These are phyloP conservation scores for Elaeis oleifera DNA, from an alignment of 202 grass and related monocot species.

Conservation along the genomic window DNA sequence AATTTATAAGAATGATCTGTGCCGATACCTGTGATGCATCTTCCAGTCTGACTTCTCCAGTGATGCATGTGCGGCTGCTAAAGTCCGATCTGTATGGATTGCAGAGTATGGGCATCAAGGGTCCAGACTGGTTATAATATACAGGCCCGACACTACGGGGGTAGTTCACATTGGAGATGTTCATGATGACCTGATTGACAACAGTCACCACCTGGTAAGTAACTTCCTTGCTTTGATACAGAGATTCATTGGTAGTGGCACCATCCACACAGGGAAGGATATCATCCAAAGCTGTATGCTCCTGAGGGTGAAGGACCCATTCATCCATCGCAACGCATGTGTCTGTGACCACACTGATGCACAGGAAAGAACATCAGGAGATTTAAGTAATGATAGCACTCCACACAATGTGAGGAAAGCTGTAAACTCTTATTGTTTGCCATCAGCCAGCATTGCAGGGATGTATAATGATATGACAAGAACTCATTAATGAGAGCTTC, in stretches of 20 bases:
- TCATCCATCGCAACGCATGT: constrained; percentile 75
- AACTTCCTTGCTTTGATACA: constrained; percentile 57
- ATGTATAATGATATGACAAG: too few species aligned
- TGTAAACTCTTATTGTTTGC: too few species aligned
- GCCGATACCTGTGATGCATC: constrained; percentile 24
- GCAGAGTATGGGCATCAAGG: constrained; percentile 57
- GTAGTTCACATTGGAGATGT: constrained; percentile 49
- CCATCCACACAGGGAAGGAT: constrained; percentile 81
- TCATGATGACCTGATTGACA: constrained; percentile 49
- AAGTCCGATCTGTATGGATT: constrained; percentile 50
- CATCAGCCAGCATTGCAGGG: too few species aligned
- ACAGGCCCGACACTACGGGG: constrained; percentile 21
- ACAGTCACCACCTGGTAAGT: constrained; percentile 44
- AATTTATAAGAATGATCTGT: too few species aligned
- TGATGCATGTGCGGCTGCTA: constrained; percentile 23
- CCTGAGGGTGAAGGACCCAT: constrained; percentile 64
- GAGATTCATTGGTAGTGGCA: constrained; percentile 35
- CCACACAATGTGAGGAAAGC: too few species aligned
- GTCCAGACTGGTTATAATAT: constrained; percentile 81
- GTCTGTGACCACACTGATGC: constrained; percentile 58
- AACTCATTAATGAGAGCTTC: too few species aligned
- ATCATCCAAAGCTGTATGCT: constrained; percentile 74
- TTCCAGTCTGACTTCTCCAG: constrained; percentile 40
- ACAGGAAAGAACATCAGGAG: background rate
- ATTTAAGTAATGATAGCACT: too few species aligned